phyloP scores from a whole-genome alignment of 352 stramenopile species.

The Elongisporangium prolatum region DNA sequence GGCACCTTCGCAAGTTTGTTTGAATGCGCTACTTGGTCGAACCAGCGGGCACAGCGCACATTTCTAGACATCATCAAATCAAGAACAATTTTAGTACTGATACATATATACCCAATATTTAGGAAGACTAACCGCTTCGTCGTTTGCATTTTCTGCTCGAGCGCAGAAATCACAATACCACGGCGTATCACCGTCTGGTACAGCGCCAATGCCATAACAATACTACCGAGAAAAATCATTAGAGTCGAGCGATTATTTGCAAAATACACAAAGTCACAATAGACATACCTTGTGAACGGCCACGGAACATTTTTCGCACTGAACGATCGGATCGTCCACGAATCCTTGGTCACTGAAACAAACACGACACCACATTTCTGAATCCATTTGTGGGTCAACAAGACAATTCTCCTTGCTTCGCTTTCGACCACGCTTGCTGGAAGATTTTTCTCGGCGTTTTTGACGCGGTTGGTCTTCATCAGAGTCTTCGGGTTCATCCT shows the following conservation, averaged over 20 bases:
- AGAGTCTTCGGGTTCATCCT: constrained; percentile 19
- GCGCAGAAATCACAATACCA: constrained; percentile 86
- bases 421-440: constrained; percentile 25
- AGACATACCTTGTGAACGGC: constrained; percentile 78
- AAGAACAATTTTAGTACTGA: constrained; percentile 4
- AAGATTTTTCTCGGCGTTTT: constrained; percentile 8
- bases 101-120: constrained; percentile 5
- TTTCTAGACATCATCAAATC: constrained; percentile 21
- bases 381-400: constrained; percentile 60
- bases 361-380: constrained; percentile 88
- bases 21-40: constrained; percentile 66
- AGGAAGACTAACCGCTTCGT: constrained; percentile 41
- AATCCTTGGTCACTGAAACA: constrained; percentile 87
- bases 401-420: constrained; percentile 21
- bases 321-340: constrained; percentile 83
- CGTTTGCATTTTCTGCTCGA: constrained; percentile 27
- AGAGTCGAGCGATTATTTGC: constrained; percentile 4
- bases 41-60: constrained; percentile 79
- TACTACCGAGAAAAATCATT: constrained; percentile 37
- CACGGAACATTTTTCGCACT: constrained; percentile 82
- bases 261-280: background rate
- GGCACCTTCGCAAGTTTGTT: constrained; percentile 72
- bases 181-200: constrained; percentile 74
- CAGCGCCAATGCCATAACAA: constrained; percentile 80
- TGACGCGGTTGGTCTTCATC: constrained; percentile 25